Conservation (phyloP, 23 red algal species). For the Agarophyton chilense region DNA sequence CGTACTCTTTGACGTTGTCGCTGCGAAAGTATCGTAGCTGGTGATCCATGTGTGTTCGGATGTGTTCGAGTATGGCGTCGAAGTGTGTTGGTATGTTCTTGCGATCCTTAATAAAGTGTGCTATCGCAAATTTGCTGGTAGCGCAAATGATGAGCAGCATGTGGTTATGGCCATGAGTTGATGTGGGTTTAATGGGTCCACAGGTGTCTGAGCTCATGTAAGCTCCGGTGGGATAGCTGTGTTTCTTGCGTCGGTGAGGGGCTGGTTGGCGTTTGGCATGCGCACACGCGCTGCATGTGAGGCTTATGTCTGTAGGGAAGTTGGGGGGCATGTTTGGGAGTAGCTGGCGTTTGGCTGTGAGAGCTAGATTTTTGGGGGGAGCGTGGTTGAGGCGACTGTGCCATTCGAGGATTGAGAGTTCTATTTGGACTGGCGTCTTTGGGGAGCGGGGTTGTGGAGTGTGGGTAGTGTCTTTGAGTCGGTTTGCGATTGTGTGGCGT, state of each 20-base stretch:
- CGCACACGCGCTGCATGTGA: not conserved
- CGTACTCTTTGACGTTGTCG: constrained; percentile 14
- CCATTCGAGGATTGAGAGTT: too few relatives aligned
- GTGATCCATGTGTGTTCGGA: not conserved
- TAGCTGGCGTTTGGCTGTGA: not conserved
- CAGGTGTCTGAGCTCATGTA: not conserved
- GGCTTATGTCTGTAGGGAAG: not conserved
- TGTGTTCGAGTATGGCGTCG: not conserved
- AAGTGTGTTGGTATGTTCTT: not conserved
- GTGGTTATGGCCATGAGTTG: not conserved
- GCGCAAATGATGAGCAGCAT: constrained; percentile 2
- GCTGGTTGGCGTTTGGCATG: not conserved
- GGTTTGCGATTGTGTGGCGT: too few relatives aligned
- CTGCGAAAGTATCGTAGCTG: not conserved
- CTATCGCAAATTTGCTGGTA: not conserved
- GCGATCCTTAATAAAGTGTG: not conserved
- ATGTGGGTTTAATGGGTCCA: not conserved
- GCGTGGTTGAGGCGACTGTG: not conserved
- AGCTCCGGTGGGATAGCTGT: not conserved
- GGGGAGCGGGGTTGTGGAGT: too few relatives aligned
- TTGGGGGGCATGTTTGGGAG: not conserved
- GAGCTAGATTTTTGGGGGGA: not conserved
- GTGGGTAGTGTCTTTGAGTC: too few relatives aligned
- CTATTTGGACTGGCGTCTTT: too few relatives aligned
- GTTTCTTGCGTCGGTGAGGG: not conserved